A percentile compares a stretch with the other conserved stretches of the same genome.
phyloP scores from a whole-genome alignment of 2,329 filamentous ascomycete species.

The Aspergillus sp. region DNA sequence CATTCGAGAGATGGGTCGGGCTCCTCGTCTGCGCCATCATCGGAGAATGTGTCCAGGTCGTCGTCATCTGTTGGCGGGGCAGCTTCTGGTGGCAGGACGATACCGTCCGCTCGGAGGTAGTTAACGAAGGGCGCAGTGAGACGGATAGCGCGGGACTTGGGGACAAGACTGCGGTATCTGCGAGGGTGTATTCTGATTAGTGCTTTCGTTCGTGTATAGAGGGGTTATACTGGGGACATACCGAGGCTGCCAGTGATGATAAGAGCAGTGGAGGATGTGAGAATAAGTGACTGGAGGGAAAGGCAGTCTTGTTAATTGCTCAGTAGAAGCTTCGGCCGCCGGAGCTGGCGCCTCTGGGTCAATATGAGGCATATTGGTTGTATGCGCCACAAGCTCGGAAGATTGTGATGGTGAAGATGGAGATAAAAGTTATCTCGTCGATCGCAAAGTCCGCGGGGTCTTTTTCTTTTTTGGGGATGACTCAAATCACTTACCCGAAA shows the following conservation, averaged over 20 bases:
- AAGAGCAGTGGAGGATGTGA: conserved; percentile 93
- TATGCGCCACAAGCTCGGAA: neutral
- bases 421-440: neutral
- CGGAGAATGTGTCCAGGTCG: conserved; percentile 54
- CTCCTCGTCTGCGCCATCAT: conserved; percentile 60
- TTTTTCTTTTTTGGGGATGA: conserved; percentile 15
- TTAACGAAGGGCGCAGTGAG: conserved; percentile 73
- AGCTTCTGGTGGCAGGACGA: conserved; percentile 67
- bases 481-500: conserved; percentile 16
- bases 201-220: conserved; percentile 14
- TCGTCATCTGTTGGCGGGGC: conserved; percentile 36
- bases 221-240: conserved; percentile 39
- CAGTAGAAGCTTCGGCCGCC: conserved; percentile 17
- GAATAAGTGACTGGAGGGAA: conserved; percentile 83
- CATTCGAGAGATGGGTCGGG: conserved; percentile 58
- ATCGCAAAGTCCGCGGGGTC: conserved; percentile 8
- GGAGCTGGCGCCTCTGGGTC: conserved; percentile 22
- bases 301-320: conserved; percentile 48
- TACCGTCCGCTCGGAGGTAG: conserved; percentile 90
- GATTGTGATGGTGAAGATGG: neutral
- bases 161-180: conserved; percentile 76
- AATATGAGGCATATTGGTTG: conserved; percentile 31
- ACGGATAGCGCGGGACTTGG: conserved; percentile 82
- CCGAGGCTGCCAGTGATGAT: conserved; percentile 85
- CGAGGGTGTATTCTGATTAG: neutral